Base-by-base conservation (phyloP, 352 stramenopile genomes). In the Globisporangium mamillatum region DNA sequence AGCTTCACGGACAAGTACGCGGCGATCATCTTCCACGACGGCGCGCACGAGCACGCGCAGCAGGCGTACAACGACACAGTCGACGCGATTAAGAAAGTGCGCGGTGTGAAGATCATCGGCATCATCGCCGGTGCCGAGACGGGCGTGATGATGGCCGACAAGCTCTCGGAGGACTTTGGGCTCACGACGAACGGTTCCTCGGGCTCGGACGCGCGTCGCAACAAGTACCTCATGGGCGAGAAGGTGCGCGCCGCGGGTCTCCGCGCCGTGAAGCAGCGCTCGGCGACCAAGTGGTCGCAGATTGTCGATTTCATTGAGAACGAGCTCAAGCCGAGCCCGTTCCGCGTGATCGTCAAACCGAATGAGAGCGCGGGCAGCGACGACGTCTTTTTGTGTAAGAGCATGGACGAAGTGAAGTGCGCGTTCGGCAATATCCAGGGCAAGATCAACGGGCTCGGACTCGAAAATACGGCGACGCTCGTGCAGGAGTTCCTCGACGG, bases 401-500 rank as follows among this genome's bases (percentile, higher is more conserved):
- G 81, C 4, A 66, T 92, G 18, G 86, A 90, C 44, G 76, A 94
- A 70, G 86, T 84, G 8, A 57, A 89, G 67, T 76, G 78, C 36
- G 97, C 96, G 20, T 98, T 93, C 69, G 64, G 82, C 20, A 69
- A 74, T 32, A 97, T 97, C 68, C 63, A 94, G 18, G 88, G 88
- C 77, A 92, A 96, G 75, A 81, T 92, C 36, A 97, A 96, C 61
- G 84, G 89, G 10, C 74, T 97, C 5, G 90, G 90, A 20, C 78
- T 95, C 60, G 75, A 89, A 56, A 97, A 96, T 71, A 79, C 89
- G 12, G 84, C 81, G 12, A 88, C 93, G 24, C 71, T 96, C 54
- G 76, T 98, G 50, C 95, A 98, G 74, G 95, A 99, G 74, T 99
- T 96, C 69, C 81, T 99, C 3, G 84, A 91, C 58, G 97, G 97